Percentiles rank a stretch among this genome's conserved stretches.
These are phyloP conservation scores for Fusarium phyllophilum DNA, from an alignment of 2,329 filamentous ascomycete species.

Conservation along the genomic window DNA sequence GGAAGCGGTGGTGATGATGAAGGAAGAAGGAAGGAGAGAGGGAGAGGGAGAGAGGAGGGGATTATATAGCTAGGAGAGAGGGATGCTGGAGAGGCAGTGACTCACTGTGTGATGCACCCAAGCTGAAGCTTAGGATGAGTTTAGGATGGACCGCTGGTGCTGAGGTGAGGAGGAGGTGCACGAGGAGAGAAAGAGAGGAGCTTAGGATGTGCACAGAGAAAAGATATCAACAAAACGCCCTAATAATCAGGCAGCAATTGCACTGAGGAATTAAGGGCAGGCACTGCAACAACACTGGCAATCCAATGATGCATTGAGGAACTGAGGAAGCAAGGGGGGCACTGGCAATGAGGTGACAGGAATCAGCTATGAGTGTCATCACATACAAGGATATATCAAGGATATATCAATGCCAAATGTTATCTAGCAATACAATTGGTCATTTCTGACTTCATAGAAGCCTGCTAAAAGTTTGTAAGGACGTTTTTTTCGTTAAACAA, in stretches of 20 bases:
- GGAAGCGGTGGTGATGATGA: constrained; percentile 13
- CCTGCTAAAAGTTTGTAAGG: neutral
- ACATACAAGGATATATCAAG: neutral
- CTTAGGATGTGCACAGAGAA: neutral
- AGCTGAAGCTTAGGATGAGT: neutral
- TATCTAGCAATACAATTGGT: neutral
- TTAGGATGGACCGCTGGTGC: constrained; percentile 7
- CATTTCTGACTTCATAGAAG: neutral
- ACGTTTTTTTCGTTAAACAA: neutral
- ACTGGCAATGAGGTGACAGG: constrained; percentile 1
- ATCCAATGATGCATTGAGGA: neutral
- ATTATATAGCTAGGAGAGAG: constrained; percentile 1
- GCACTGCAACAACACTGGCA: neutral
- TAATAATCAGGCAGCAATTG: neutral
- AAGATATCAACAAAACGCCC: constrained; percentile 3
- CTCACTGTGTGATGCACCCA: constrained; percentile 20
- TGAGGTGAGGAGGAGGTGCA: neutral
- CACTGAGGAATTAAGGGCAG: neutral
- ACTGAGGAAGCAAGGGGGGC: neutral
- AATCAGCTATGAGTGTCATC: neutral
- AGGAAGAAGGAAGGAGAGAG: constrained; percentile 23
- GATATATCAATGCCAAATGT: neutral
- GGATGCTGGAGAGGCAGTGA: constrained; percentile 8
- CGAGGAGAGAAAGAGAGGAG: neutral
- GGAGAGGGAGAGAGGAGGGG: constrained; percentile 1